These are phyloP conservation scores for Saccharomyces uvarum DNA, from an alignment of 1,139 yeast species.

Conservation along the genomic window DNA sequence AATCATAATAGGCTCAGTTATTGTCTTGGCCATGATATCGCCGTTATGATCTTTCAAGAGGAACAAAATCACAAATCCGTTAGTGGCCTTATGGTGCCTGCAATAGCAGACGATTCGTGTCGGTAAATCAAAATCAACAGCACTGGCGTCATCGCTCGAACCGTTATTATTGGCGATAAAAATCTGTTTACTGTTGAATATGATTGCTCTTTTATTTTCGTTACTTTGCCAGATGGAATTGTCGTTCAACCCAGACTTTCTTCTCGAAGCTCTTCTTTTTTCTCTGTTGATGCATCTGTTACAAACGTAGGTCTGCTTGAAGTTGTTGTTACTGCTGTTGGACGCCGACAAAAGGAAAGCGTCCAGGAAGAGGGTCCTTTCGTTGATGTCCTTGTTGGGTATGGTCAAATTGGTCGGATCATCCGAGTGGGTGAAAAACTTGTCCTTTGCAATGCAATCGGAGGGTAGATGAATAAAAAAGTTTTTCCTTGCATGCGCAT, in stretches of 20 bases:
- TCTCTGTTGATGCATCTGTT: slow-evolving; percentile 84
- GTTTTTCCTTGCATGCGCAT: slow-evolving; percentile 47
- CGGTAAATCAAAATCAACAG: slow-evolving; percentile 49
- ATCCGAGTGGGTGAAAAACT: slow-evolving; percentile 24
- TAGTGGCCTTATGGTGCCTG: slow-evolving; percentile 81
- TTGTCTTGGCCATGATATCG: slow-evolving; percentile 60
- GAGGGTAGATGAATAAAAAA: slow-evolving; percentile 62
- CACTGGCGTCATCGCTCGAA: slow-evolving; percentile 23
- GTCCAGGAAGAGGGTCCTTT: slow-evolving; percentile 52
- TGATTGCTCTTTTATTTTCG: slow-evolving; percentile 70
- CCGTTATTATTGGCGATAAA: slow-evolving; percentile 64
- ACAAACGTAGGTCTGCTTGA: slow-evolving; percentile 69
- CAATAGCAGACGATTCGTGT: slow-evolving; percentile 92
- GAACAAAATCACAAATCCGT: slow-evolving; percentile 69
- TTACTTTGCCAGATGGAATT: slow-evolving; percentile 72
- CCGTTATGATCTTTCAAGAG: slow-evolving; percentile 56
- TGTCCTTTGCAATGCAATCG: slow-evolving; percentile 80
- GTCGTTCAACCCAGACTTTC: slow-evolving; percentile 62
- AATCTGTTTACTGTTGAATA: slow-evolving; percentile 85
- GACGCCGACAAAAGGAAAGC: slow-evolving; percentile 53
- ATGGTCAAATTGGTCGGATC: slow-evolving; percentile 44
- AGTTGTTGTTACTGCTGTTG: slow-evolving; percentile 12
- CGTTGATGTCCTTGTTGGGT: slow-evolving; percentile 34
- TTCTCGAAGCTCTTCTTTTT: slow-evolving; percentile 84
- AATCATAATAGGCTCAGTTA: slow-evolving; percentile 72